Base-by-base conservation (phyloP, 306 rosid species). In the Dalbergia oliveri region DNA sequence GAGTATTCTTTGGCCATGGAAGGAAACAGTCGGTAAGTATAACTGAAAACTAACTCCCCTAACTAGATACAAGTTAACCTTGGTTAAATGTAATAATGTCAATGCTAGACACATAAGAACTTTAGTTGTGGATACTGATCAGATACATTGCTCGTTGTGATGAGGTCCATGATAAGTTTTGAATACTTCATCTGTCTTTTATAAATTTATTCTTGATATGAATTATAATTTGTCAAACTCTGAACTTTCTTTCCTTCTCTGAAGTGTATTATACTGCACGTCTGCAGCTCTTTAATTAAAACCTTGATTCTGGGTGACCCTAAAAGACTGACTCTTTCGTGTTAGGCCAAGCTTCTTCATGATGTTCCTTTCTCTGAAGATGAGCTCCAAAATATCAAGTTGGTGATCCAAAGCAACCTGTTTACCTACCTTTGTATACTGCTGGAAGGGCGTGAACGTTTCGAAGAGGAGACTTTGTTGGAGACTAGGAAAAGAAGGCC, bases 341-440 rank as follows among this genome's bases (percentile, higher is more conserved):
- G 34, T 21, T 49, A 93, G 98, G 98, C 92, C 75, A 93, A 90
- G 87, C 39, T 79, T 83, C 81, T 85, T 59, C 90, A 88, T 50
- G 31, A 79, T 44, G 88, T 87, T 83, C 91, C 92, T 49, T 91
- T 90, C 90, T 83, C 92, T 15, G 89, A 67, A 53, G 86, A 74
- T n/a, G 97, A 93, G 85, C 85, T 69, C 18, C 90, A 87, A 71
- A 86, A 39, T 67, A 88, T 88, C 34, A 91, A 90, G 89, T 73
- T 82, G 66, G 66, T 88, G 64, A 93, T 93, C 62, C 94, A 87
- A 75, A 86, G 87, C 58, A 90, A 85, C 73, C 68, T 93, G 82
- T 91, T 80, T 66, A 26, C 75, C 78, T 91, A 86, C 86, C 83
- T 91, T 41, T 89, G 72, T 8, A 67, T 89, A 62, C 67, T 93